Conservation (phyloP, 257 asterid genomes). For the Galeopsis tetrahit region DNA sequence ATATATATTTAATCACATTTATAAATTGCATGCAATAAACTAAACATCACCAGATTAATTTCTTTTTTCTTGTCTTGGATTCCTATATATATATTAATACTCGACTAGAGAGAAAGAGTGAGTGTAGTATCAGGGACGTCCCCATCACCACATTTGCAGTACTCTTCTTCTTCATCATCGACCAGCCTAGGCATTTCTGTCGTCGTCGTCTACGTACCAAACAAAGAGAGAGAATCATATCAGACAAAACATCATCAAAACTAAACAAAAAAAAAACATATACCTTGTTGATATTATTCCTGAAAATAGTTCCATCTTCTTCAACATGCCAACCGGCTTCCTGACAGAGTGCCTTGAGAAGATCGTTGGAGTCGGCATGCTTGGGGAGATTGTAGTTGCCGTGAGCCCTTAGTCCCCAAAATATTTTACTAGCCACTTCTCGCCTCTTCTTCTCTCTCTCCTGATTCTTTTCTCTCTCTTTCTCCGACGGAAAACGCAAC, state of each 20-base stretch:
- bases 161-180: slow-evolving; percentile 30
- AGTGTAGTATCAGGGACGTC: slow-evolving; percentile 42
- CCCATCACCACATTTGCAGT: slow-evolving; percentile 43
- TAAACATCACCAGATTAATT: no score
- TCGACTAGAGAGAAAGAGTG: slow-evolving; percentile 33
- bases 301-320: slow-evolving; percentile 60
- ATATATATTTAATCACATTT: no score
- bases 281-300: no score
- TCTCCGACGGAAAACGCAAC: slow-evolving; percentile 65
- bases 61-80: no score
- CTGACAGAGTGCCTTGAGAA: slow-evolving; percentile 70
- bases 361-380: slow-evolving; percentile 72
- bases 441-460: slow-evolving; percentile 66
- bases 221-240: no score
- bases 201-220: no score
- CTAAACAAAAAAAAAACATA: no score
- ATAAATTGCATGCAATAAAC: no score
- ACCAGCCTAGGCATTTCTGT: slow-evolving; percentile 36
- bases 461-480: slow-evolving; percentile 65
- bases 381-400: slow-evolving; percentile 69
- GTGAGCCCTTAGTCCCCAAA: slow-evolving; percentile 62
- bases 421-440: slow-evolving; percentile 61
- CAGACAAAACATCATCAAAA: no score
- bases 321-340: slow-evolving; percentile 91
- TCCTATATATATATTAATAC: no score